These are phyloP conservation scores for Irpex sp. DNA, from an alignment of 1,284 basidiomycete species.

Conservation along the genomic window DNA sequence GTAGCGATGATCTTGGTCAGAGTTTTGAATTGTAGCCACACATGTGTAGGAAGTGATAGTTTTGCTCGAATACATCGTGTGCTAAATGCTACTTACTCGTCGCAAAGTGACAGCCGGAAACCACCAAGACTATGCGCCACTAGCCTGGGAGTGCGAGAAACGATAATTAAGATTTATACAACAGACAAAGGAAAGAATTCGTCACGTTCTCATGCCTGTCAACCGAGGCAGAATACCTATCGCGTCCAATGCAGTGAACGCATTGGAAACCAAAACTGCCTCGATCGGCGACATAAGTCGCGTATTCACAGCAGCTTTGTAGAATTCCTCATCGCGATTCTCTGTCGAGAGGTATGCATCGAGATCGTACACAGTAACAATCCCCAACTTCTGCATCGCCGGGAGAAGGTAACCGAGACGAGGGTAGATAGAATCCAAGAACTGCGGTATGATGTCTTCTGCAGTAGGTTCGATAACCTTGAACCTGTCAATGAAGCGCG, in stretches of 20 bases:
- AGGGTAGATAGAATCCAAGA: not conserved
- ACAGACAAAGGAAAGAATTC: not conserved
- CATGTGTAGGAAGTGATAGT: too few relatives aligned
- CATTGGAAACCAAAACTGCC: not conserved
- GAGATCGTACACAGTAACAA: not conserved
- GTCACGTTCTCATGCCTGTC: not conserved
- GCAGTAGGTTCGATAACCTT: not conserved
- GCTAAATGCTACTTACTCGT: too few relatives aligned
- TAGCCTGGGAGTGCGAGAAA: too few relatives aligned
- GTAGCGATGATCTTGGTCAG: too few relatives aligned
- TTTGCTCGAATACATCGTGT: too few relatives aligned
- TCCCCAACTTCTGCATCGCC: not conserved
- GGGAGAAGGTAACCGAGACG: not conserved
- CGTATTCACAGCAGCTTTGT: not conserved
- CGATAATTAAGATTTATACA: too few relatives aligned
- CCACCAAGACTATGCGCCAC: too few relatives aligned
- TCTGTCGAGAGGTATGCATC: not conserved
- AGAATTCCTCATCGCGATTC: not conserved
- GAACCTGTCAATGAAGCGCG: not conserved
- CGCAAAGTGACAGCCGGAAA: too few relatives aligned
- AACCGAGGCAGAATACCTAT: not conserved
- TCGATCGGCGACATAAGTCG: not conserved
- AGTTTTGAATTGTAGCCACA: too few relatives aligned
- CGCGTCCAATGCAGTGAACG: not conserved
- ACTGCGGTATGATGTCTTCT: not conserved